Evolutionary conservation across 257 asterid species (phyloP).

Genomic region (Ballota nigra): DNA sequence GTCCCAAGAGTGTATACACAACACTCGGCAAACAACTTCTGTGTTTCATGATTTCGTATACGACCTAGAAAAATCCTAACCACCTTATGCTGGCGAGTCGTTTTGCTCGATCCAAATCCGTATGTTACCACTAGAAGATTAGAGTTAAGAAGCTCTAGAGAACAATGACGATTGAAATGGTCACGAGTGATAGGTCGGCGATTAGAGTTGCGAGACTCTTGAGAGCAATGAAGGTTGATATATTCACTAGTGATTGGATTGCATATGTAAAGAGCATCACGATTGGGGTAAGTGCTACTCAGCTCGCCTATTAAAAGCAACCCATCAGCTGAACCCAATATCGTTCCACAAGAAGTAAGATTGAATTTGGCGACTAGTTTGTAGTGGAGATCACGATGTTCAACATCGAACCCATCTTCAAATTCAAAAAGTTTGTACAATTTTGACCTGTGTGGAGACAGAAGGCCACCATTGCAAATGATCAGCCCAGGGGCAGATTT

Average conservation of each 20-base stretch:
- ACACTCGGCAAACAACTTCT: not conserved
- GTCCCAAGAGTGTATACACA: conserved; percentile 42
- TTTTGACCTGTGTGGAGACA: not conserved
- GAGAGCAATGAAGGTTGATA: conserved; percentile 21
- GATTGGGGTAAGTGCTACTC: too few species aligned
- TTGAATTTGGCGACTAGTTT: not conserved
- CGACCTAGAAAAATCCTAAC: not conserved
- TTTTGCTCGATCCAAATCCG: too few species aligned
- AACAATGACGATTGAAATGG: too few species aligned
- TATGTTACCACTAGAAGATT: too few species aligned
- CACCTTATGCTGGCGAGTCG: too few species aligned
- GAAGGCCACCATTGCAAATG: not conserved
- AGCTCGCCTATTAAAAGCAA: conserved; percentile 12
- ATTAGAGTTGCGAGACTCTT: not conserved
- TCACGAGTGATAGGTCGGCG: too few species aligned
- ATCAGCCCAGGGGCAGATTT: not conserved
- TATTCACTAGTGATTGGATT: conserved; percentile 24
- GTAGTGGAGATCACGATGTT: conserved; percentile 25
- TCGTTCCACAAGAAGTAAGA: too few species aligned
- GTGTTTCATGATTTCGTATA: not conserved
- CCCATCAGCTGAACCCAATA: conserved; percentile 31
- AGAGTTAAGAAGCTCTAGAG: too few species aligned
- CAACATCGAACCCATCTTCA: conserved; percentile 8
- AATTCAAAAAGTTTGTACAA: conserved; percentile 14
- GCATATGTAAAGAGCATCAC: not conserved